Conservation (phyloP, 352 stramenopile species). For the Phytophthora rubi region DNA sequence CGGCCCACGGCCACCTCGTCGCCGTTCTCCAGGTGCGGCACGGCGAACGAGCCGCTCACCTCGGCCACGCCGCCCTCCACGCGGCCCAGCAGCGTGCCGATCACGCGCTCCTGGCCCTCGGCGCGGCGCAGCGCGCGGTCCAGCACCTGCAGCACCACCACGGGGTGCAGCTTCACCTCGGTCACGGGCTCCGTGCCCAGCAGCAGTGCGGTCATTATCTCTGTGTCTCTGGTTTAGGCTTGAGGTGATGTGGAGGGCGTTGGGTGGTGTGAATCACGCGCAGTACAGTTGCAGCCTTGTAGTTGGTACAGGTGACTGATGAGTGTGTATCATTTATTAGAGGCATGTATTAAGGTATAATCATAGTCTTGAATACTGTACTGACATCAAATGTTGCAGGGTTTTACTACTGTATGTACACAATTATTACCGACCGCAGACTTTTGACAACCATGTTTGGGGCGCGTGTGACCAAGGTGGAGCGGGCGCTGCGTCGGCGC, state of each 20-base stretch:
- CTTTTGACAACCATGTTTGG: slow-evolving; percentile 3
- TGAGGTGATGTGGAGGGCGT: too few species aligned
- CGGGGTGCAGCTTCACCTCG: slow-evolving; percentile 92
- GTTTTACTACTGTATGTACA: too few species aligned
- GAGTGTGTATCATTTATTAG: too few species aligned
- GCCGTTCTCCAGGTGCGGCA: slow-evolving; percentile 96
- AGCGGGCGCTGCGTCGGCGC: slow-evolving; percentile 15
- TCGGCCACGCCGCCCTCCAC: slow-evolving; percentile 88
- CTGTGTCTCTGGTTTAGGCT: neutral
- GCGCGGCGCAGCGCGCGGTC: slow-evolving; percentile 95
- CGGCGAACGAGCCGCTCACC: slow-evolving; percentile 96
- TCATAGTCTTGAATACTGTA: too few species aligned
- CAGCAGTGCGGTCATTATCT: slow-evolving; percentile 54
- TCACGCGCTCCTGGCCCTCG: slow-evolving; percentile 94
- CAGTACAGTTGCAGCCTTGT: too few species aligned
- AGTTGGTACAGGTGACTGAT: too few species aligned
- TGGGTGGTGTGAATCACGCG: too few species aligned
- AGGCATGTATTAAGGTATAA: too few species aligned
- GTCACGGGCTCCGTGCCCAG: slow-evolving; percentile 84
- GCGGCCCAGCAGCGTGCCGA: slow-evolving; percentile 96
- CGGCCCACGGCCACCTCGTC: slow-evolving; percentile 98
- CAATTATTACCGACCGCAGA: too few species aligned
- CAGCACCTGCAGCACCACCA: slow-evolving; percentile 97
- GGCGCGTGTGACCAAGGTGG: slow-evolving; percentile 8
- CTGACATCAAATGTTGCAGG: too few species aligned